phyloP scores from a whole-genome alignment of 1,284 basidiomycete genomes.

The Ceratorhiza oryzae-sativae region DNA sequence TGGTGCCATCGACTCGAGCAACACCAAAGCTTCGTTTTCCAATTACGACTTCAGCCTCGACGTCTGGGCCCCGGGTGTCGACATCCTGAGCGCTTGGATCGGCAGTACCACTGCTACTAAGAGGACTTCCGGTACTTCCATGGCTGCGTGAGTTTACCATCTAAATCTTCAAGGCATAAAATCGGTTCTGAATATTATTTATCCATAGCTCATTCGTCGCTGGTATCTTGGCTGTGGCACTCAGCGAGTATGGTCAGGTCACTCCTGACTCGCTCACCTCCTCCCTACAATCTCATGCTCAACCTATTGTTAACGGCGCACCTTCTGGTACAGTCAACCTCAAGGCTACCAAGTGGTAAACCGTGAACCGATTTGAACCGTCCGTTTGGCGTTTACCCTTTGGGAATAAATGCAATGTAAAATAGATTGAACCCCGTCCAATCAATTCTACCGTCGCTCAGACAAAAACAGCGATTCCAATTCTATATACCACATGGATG shows the following conservation, averaged over 20 bases:
- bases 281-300: conserved; percentile 30
- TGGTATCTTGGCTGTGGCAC: conserved; percentile 36
- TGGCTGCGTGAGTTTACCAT: conserved; percentile 54
- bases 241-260: conserved; percentile 33
- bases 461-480: no score
- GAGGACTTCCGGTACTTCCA: conserved; percentile 77
- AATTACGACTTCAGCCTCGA: conserved; percentile 62
- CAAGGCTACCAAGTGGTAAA: conserved; percentile 23
- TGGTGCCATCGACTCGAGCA: conserved; percentile 83
- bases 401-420: no score
- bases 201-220: conserved; percentile 41
- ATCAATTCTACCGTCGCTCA: no score
- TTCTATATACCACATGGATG: no score
- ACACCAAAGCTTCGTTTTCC: conserved; percentile 89
- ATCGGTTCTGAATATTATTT: no score
- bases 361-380: no score
- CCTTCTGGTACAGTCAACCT: conserved; percentile 29
- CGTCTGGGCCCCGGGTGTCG: conserved; percentile 59
- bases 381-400: no score
- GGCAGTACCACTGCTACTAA: conserved; percentile 64
- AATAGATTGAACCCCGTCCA: no score
- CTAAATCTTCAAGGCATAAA: no score
- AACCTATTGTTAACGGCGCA: conserved; percentile 4
- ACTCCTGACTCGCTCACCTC: conserved; percentile 13
- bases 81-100: conserved; percentile 82